Percentiles rank a stretch among this genome's conserved stretches.
These are phyloP conservation scores for Hippophae tibetana DNA, from an alignment of 306 rosid species.

Conservation along the genomic window DNA sequence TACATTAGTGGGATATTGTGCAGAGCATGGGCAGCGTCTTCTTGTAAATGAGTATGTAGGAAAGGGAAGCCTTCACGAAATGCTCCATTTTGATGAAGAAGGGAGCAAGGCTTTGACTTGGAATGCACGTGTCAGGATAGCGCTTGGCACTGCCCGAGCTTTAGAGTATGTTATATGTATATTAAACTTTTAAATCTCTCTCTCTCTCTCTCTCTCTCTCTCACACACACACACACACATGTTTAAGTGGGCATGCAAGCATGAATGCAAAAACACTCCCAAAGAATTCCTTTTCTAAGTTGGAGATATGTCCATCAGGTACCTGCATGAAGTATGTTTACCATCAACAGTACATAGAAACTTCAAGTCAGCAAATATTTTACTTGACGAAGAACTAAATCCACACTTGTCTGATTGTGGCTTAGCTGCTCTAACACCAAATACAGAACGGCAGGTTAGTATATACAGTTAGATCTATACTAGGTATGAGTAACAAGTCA, in stretches of 20 bases:
- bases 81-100: conserved; percentile 84
- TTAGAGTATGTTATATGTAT: conserved; percentile 64
- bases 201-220: conserved; percentile 9
- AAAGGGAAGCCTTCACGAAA: conserved; percentile 82
- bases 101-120: conserved; percentile 68
- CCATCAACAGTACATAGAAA: conserved; percentile 96
- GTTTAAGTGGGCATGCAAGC: conserved; percentile 4
- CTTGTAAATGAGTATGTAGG: conserved; percentile 65
- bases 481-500: neutral
- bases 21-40: conserved; percentile 76
- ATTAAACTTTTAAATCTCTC: conserved; percentile 11
- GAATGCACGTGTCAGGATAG: conserved; percentile 95
- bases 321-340: conserved; percentile 97
- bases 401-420: conserved; percentile 90
- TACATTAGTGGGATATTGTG: conserved; percentile 61
- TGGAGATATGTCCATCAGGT: conserved; percentile 40
- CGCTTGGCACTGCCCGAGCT: conserved; percentile 98
- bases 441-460: conserved; percentile 74
- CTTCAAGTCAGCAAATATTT: conserved; percentile 90
- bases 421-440: conserved; percentile 76
- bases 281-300: conserved; percentile 9
- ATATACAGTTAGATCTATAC: neutral
- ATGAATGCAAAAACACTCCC: neutral
- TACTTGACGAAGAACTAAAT: conserved; percentile 90
- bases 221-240: neutral